phyloP scores from a whole-genome alignment of 257 asterid species.

The Solanum microdontum region DNA sequence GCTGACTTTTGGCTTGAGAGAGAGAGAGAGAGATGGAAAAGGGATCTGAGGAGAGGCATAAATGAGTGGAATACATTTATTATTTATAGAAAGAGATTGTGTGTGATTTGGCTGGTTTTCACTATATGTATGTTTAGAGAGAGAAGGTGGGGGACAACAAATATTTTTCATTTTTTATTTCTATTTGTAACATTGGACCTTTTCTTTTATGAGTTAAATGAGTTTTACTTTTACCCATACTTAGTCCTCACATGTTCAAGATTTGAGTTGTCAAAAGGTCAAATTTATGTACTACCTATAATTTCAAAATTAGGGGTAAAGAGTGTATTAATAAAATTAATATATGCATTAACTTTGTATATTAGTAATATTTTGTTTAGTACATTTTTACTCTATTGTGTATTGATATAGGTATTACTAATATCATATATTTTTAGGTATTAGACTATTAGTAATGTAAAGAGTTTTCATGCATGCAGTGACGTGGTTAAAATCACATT shows the following conservation, averaged over 20 bases:
- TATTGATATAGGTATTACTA: too few species aligned
- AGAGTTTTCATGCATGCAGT: too few species aligned
- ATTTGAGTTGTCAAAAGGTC: not conserved
- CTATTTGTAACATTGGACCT: not conserved
- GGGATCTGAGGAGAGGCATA: not conserved
- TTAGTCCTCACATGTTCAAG: not conserved
- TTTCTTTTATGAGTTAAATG: not conserved
- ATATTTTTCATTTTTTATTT: not conserved
- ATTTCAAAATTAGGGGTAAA: not conserved
- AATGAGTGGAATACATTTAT: conserved; percentile 3
- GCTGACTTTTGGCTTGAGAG: conserved; percentile 40
- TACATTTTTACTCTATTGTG: too few species aligned
- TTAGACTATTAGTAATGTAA: too few species aligned
- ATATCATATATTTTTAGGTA: too few species aligned
- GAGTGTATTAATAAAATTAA: too few species aligned
- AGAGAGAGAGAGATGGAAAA: not conserved
- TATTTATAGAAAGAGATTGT: conserved; percentile 9
- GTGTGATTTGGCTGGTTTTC: conserved; percentile 3
- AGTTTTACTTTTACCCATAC: not conserved
- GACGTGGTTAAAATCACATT: too few species aligned
- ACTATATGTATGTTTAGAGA: conserved; percentile 1
- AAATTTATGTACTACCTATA: too few species aligned
- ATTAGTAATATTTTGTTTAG: too few species aligned
- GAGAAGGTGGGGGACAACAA: conserved; percentile 2
- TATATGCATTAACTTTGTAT: too few species aligned